Evolutionary conservation across 345 rosid genomes (phyloP).

Genomic region (Lepidium africanum): DNA sequence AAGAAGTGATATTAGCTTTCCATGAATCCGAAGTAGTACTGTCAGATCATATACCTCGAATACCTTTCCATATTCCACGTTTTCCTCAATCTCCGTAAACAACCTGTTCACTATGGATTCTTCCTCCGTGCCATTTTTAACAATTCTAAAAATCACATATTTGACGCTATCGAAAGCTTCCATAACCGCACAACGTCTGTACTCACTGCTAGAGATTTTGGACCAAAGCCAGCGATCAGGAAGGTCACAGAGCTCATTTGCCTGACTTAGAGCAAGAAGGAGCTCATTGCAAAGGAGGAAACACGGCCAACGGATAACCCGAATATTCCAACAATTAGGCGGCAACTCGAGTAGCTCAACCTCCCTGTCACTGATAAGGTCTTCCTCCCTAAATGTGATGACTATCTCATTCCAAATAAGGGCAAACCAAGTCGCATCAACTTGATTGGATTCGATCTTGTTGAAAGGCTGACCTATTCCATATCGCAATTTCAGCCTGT

Average conservation of each 20-base stretch:
- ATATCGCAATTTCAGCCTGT: slow-evolving; percentile 63
- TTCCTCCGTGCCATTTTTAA: slow-evolving; percentile 53
- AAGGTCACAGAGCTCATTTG: slow-evolving; percentile 58
- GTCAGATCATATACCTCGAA: slow-evolving; percentile 38
- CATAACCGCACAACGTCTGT: slow-evolving; percentile 77
- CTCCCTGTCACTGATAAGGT: slow-evolving; percentile 64
- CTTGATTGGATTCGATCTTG: slow-evolving; percentile 80
- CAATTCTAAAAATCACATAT: slow-evolving; percentile 45
- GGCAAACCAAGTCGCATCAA: slow-evolving; percentile 81
- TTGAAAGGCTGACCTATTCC: slow-evolving; percentile 76
- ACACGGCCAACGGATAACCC: slow-evolving; percentile 93
- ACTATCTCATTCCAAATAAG: slow-evolving; percentile 88
- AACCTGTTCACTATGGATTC: slow-evolving; percentile 42
- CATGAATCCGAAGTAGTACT: slow-evolving; percentile 49
- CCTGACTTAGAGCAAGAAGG: slow-evolving; percentile 74
- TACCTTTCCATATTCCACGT: slow-evolving; percentile 37
- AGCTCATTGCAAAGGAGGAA: slow-evolving; percentile 81
- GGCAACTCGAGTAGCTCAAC: slow-evolving; percentile 76
- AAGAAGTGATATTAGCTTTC: slow-evolving; percentile 53
- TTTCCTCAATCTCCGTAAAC: slow-evolving; percentile 48
- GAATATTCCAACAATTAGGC: slow-evolving; percentile 73
- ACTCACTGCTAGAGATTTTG: slow-evolving; percentile 70
- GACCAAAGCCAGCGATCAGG: slow-evolving; percentile 80
- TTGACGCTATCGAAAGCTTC: slow-evolving; percentile 88
- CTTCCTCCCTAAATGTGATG: slow-evolving; percentile 74